phyloP scores from a whole-genome alignment of 371 early-diverging fungal species.

The Dinochytrium kinnereticum region DNA sequence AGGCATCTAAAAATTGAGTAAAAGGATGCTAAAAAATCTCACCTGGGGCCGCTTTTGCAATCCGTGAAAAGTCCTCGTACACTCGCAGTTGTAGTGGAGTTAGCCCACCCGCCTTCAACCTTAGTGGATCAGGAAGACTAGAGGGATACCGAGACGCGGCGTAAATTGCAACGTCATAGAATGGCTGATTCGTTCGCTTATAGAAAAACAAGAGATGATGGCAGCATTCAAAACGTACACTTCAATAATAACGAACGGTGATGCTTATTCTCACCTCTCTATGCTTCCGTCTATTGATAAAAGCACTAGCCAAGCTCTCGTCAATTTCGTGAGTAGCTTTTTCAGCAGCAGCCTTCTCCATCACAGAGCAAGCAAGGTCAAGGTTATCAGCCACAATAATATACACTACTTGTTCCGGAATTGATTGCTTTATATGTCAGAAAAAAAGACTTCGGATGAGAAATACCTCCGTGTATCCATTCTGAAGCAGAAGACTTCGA shows the following conservation, averaged over 20 bases:
- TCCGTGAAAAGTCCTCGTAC: constrained; percentile 74
- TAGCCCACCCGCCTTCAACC: constrained; percentile 82
- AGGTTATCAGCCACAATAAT: constrained; percentile 87
- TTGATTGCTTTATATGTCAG: constrained; percentile 49
- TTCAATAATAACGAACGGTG: neutral
- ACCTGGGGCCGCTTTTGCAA: constrained; percentile 23
- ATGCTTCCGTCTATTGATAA: constrained; percentile 77
- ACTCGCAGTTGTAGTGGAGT: constrained; percentile 73
- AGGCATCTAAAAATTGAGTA: neutral
- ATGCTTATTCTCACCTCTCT: constrained; percentile 63
- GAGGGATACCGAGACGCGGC: constrained; percentile 74
- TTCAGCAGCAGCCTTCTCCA: constrained; percentile 93
- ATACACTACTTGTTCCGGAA: constrained; percentile 81
- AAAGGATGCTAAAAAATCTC: neutral
- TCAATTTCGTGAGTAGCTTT: constrained; percentile 89
- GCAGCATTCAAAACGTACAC: neutral
- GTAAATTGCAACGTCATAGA: constrained; percentile 81
- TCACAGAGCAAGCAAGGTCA: constrained; percentile 87
- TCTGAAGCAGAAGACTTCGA: constrained; percentile 76
- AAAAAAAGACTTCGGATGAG: neutral
- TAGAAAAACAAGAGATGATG: no score
- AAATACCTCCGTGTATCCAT: constrained; percentile 77
- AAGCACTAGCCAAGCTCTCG: constrained; percentile 71
- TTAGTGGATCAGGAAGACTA: constrained; percentile 81
- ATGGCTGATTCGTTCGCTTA: constrained; percentile 85